phyloP scores from a whole-genome alignment of 78 protist genomes.

The Emiliania huxleyi region DNA sequence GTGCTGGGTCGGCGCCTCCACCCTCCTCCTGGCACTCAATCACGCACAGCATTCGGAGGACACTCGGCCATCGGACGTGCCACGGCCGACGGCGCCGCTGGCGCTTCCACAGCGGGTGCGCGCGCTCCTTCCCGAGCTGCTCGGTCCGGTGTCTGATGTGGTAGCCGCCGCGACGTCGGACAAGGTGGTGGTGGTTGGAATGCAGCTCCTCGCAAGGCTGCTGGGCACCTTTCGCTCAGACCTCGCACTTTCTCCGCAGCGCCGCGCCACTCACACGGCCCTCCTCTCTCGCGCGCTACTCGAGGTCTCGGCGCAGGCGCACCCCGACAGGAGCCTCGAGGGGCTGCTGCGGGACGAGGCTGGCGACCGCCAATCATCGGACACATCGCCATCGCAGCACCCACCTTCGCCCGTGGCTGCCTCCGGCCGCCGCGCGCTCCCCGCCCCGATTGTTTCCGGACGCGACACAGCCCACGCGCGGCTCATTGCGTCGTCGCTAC shows the following conservation, averaged over 20 bases:
- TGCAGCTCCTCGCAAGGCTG: background rate
- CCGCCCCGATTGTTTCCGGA: no score
- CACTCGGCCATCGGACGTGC: background rate
- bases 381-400: no score
- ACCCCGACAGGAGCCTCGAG: background rate
- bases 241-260: background rate
- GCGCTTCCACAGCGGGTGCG: background rate
- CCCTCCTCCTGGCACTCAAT: background rate
- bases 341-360: background rate
- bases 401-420: no score
- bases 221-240: background rate
- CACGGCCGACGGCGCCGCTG: background rate
- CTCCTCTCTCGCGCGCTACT: background rate
- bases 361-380: no score
- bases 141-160: background rate
- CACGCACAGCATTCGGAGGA: background rate
- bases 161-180: background rate
- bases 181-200: background rate
- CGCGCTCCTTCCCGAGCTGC: background rate
- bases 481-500: no score
- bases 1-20: constrained; percentile 12
- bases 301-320: background rate
- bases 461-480: no score
- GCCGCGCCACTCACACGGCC: background rate
- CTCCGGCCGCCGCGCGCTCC: no score